Conservation (phyloP, 345 rosid genomes). For the Sisymbrium irio region DNA sequence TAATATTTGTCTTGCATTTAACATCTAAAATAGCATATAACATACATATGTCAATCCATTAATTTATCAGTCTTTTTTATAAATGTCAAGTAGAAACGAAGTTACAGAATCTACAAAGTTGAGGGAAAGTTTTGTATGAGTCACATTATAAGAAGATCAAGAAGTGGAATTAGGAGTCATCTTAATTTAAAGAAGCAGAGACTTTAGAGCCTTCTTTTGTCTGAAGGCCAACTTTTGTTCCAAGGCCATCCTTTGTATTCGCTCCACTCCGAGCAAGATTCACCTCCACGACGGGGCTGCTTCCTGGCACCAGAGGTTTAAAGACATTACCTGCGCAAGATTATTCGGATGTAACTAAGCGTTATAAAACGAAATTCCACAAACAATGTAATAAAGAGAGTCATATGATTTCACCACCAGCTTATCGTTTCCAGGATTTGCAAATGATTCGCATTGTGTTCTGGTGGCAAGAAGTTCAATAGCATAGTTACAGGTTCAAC, state of each 20-base stretch:
- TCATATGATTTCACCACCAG: background rate
- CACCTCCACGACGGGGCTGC: background rate
- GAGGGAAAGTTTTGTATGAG: too few species aligned
- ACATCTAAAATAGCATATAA: background rate
- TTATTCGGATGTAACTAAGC: background rate
- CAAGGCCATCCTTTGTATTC: conserved; percentile 23
- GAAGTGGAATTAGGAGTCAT: background rate
- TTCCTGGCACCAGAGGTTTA: background rate
- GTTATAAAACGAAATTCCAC: background rate
- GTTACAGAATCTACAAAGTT: background rate
- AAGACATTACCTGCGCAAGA: conserved; percentile 19
- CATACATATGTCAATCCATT: background rate
- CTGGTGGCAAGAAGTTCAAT: background rate
- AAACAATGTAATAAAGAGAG: conserved; percentile 5
- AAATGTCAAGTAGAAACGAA: background rate
- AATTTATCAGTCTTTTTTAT: background rate
- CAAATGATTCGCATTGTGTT: background rate
- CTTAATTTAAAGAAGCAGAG: conserved; percentile 7
- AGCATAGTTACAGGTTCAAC: background rate
- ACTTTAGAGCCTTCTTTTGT: conserved; percentile 17
- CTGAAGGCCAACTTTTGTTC: conserved; percentile 8
- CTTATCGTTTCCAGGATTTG: background rate
- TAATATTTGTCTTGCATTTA: background rate
- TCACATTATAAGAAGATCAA: background rate
- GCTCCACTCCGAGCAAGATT: conserved; percentile 1